A percentile compares a stretch with the other conserved stretches of the same genome.
Evolutionary conservation across 345 rosid species (phyloP).

Genomic region (Murraya koenigii): DNA sequence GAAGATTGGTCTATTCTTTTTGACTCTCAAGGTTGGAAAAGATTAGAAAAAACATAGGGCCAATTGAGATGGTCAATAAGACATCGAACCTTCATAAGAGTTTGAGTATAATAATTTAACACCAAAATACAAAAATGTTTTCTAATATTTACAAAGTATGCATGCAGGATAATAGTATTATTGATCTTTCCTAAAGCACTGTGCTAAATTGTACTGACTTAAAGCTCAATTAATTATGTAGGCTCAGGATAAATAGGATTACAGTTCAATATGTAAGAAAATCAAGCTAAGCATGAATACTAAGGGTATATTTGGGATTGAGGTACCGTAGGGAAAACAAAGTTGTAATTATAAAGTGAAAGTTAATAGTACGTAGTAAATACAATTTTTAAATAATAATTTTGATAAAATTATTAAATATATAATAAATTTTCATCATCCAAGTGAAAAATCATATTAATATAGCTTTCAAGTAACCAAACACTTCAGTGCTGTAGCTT

Average conservation of each 20-base stretch:
- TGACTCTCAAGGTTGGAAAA: not conserved
- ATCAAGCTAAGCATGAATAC: not conserved
- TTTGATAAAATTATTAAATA: too few relatives aligned
- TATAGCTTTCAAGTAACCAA: too few relatives aligned
- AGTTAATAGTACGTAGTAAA: too few relatives aligned
- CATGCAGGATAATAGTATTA: not conserved
- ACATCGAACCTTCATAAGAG: not conserved
- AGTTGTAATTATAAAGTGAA: too few relatives aligned
- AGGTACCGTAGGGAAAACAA: too few relatives aligned
- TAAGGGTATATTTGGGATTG: too few relatives aligned
- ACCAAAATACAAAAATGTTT: not conserved
- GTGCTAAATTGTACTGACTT: not conserved
- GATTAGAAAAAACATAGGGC: not conserved
- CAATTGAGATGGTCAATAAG: not conserved
- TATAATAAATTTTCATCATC: too few relatives aligned
- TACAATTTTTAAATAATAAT: too few relatives aligned
- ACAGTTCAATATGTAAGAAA: not conserved
- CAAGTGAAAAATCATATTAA: too few relatives aligned
- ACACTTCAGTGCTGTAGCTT: too few relatives aligned
- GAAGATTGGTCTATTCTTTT: not conserved
- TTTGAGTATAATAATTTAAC: not conserved
- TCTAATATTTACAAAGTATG: not conserved
- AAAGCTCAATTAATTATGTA: not conserved
- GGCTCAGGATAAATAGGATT: not conserved
- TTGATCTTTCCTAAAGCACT: not conserved